Evolutionary conservation across 2,329 filamentous ascomycete species (phyloP), one percentile per base, ranked within the genome.

Genomic region (Tricladium varicosporioides): DNA sequence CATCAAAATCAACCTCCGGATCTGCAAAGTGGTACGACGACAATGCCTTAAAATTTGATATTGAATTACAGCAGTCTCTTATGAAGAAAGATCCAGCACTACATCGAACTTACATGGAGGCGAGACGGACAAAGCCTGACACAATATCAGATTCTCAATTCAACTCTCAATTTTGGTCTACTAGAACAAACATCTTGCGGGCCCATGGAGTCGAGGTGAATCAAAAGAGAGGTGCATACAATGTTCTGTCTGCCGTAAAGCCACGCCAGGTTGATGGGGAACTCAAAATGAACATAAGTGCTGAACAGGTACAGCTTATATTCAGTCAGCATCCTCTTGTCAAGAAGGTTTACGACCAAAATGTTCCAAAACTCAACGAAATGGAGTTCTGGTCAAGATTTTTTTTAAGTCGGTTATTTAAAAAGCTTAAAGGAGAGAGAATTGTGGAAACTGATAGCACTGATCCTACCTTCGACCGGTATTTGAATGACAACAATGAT

Each of bases 111-210:
- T 97, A 97, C 71, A 87, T 91, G 75, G 91, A 96, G 69, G 89
- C 91, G 0, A 78, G 92, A 49, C 80, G 83, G 52, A 89, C 89
- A 8, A 96, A 96, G 69, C 92, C 93, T 0, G 88, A 93, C 7
- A 86, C 88, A 1, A 87, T 97, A 60, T 87, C 88, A 0, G 85
- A 88, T 27, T 83, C 83, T 1, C 87, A 92, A 46, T 96, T 97
- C 72, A 92, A 93, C 64, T 80, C 85, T 1, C 93, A 97, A 71
- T 99, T 99, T 75, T 99, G 94, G 94, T 91, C 91, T 1, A 91
- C 91, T 1, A 83, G 95, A 47, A 83, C 92, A 48, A 91, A 91
- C 70, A 78, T 97, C 32, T 80, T 99, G 31, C 88, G 94, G 11
- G 89, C 93, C 0, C 90, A 97, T 74, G 92, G 92, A 1, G 94